A percentile compares a stretch with the other conserved stretches of the same genome.
phyloP scores from a whole-genome alignment of 352 stramenopile species.

The Elongisporangium prolatum region DNA sequence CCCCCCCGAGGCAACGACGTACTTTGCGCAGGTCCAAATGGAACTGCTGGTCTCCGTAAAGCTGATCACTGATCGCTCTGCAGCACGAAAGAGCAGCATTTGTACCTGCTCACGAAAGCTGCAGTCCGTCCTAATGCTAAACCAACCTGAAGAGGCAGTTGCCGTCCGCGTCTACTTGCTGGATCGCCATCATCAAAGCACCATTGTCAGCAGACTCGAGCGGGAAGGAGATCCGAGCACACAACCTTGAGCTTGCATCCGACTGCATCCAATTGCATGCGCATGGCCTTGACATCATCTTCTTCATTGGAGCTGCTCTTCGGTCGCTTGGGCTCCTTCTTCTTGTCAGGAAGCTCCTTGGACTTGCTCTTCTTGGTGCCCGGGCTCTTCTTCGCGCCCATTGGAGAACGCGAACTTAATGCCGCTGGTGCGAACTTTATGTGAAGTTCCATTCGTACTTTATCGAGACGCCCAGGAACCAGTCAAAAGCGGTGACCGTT shows the following conservation, averaged over 20 bases:
- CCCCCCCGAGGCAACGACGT: neutral
- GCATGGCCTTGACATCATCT: conserved; percentile 50
- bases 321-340: conserved; percentile 30
- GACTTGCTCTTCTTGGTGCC: conserved; percentile 1
- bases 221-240: neutral
- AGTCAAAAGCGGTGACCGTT: conserved; percentile 1
- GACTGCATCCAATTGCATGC: conserved; percentile 41
- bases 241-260: conserved; percentile 60
- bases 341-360: conserved; percentile 11
- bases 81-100: neutral
- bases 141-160: conserved; percentile 81
- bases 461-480: conserved; percentile 3
- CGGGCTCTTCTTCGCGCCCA: conserved; percentile 1
- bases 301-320: conserved; percentile 28
- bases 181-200: conserved; percentile 2
- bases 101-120: conserved; percentile 5
- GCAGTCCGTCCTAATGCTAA: neutral
- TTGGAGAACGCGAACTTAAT: neutral
- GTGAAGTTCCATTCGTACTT: conserved; percentile 1
- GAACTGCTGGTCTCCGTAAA: conserved; percentile 67
- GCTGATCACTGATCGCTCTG: conserved; percentile 66
- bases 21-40: conserved; percentile 68
- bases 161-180: conserved; percentile 77
- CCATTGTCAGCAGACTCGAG: conserved; percentile 4
- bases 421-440: neutral